These are phyloP conservation scores for Luffa aegyptiaca DNA, from an alignment of 306 rosid genomes.

Conservation along the genomic window DNA sequence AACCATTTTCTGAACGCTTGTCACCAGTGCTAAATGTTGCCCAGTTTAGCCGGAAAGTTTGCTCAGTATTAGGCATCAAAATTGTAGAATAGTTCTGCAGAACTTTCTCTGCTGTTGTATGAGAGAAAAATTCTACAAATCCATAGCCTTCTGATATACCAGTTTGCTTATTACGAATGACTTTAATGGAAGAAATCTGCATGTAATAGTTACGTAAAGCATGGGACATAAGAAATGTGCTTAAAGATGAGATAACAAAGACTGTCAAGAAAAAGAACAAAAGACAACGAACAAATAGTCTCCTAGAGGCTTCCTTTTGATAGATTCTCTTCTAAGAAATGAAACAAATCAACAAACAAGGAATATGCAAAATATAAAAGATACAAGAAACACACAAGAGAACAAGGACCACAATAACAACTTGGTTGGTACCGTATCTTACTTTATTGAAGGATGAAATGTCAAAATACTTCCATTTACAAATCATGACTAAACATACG, in stretches of 20 bases:
- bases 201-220: not conserved
- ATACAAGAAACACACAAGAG: not conserved
- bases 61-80: conserved; percentile 54
- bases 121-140: conserved; percentile 51
- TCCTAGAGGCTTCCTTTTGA: not conserved
- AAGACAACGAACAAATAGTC: not conserved
- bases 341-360: not conserved
- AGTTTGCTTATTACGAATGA: conserved; percentile 54
- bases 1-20: conserved; percentile 48
- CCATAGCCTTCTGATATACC: conserved; percentile 63
- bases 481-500: not conserved
- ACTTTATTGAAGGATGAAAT: not conserved
- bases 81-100: conserved; percentile 37
- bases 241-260: not conserved
- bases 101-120: conserved; percentile 44
- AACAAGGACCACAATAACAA: not conserved
- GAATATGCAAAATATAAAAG: not conserved
- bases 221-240: not conserved
- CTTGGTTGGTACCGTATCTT: not conserved
- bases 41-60: conserved; percentile 55
- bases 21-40: conserved; percentile 59
- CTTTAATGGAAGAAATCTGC: conserved; percentile 48
- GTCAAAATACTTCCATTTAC: not conserved
- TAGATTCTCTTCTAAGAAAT: not conserved
- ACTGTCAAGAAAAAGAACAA: not conserved